Percentiles rank a stretch among this genome's conserved stretches.
phyloP scores from a whole-genome alignment of 257 asterid genomes.

The Linderniella brevidens region DNA sequence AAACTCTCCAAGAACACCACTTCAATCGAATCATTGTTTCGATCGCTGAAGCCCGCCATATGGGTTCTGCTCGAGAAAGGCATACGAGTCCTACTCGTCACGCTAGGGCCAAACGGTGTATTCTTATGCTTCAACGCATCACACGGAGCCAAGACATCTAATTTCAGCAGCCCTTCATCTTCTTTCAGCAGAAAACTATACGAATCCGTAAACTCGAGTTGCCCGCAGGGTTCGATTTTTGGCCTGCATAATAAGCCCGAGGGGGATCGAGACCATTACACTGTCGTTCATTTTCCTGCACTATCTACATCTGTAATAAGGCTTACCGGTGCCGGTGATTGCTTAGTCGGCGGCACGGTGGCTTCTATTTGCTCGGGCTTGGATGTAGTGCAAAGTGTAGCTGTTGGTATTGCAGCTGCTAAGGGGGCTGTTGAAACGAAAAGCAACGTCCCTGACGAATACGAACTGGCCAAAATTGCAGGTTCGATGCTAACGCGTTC shows the following conservation, averaged over 20 bases:
- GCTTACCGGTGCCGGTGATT: slow-evolving; percentile 88
- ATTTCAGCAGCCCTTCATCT: slow-evolving; percentile 10
- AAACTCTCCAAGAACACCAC: slow-evolving; percentile 11
- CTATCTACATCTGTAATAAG: slow-evolving; percentile 54
- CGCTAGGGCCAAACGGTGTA: slow-evolving; percentile 71
- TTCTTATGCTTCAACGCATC: slow-evolving; percentile 46
- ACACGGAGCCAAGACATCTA: slow-evolving; percentile 15
- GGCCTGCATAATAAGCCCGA: slow-evolving; percentile 16
- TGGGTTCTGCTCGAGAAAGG: slow-evolving; percentile 69
- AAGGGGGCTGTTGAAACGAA: slow-evolving; percentile 71
- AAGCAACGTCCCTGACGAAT: slow-evolving; percentile 48
- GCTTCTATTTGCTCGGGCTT: slow-evolving; percentile 70
- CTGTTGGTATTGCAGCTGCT: slow-evolving; percentile 91
- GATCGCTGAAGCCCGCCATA: slow-evolving; percentile 57
- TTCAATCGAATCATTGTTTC: slow-evolving; percentile 35
- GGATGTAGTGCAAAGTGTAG: slow-evolving; percentile 71
- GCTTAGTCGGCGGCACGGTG: slow-evolving; percentile 73
- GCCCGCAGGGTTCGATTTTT: slow-evolving; percentile 24
- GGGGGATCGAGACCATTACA: slow-evolving; percentile 14
- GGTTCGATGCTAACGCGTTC: slow-evolving; percentile 19
- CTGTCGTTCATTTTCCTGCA: slow-evolving; percentile 66
- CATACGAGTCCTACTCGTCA: slow-evolving; percentile 50
- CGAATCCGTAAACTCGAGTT: slow-evolving; percentile 25
- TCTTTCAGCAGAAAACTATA: slow-evolving; percentile 27
- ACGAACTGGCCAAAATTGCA: slow-evolving; percentile 31